Conservation (phyloP, 768 basidiomycete species). For the Macrolepiota fuliginosa region DNA sequence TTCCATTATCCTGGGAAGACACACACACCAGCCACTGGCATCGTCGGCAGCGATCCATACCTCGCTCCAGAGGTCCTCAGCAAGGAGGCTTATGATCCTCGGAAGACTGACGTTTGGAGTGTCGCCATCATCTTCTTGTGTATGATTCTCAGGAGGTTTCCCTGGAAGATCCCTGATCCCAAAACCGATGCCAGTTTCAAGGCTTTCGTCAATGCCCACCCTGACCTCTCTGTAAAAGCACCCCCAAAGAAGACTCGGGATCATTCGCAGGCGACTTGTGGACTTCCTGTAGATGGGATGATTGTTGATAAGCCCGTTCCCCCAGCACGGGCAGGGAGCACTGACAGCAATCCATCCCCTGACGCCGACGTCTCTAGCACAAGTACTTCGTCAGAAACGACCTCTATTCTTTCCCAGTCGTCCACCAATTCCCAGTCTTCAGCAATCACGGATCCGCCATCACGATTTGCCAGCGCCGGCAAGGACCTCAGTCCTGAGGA, state of each 20-base stretch:
- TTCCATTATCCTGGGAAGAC: slow-evolving; percentile 97
- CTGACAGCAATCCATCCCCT: slow-evolving; percentile 24
- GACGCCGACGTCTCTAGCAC: slow-evolving; percentile 33
- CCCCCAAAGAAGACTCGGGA: slow-evolving; percentile 31
- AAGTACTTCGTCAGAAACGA: slow-evolving; percentile 40
- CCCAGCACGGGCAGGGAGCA: slow-evolving; percentile 32
- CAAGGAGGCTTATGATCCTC: slow-evolving; percentile 84
- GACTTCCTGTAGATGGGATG: slow-evolving; percentile 27
- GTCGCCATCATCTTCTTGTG: slow-evolving; percentile 99
- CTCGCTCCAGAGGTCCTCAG: slow-evolving; percentile 93
- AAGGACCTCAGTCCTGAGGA: slow-evolving; percentile 24
- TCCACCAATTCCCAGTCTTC: slow-evolving; percentile 40
- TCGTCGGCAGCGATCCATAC: slow-evolving; percentile 98
- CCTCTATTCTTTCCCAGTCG: slow-evolving; percentile 42
- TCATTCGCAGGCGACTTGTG: slow-evolving; percentile 14
- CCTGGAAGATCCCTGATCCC: slow-evolving; percentile 97
- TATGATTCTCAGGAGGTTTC: slow-evolving; percentile 96
- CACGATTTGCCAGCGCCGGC: slow-evolving; percentile 36
- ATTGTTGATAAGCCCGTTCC: slow-evolving; percentile 23
- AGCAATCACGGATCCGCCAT: slow-evolving; percentile 47
- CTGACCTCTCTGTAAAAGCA: slow-evolving; percentile 66
- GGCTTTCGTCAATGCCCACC: slow-evolving; percentile 90
- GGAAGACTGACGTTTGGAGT: slow-evolving; percentile 98
- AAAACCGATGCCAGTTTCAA: slow-evolving; percentile 91
- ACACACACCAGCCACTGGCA: slow-evolving; percentile 74